Evolutionary conservation across 2,329 filamentous ascomycete genomes (phyloP), one percentile per base, ranked within the genome.

Genomic region (Dactylellina cionopaga): DNA sequence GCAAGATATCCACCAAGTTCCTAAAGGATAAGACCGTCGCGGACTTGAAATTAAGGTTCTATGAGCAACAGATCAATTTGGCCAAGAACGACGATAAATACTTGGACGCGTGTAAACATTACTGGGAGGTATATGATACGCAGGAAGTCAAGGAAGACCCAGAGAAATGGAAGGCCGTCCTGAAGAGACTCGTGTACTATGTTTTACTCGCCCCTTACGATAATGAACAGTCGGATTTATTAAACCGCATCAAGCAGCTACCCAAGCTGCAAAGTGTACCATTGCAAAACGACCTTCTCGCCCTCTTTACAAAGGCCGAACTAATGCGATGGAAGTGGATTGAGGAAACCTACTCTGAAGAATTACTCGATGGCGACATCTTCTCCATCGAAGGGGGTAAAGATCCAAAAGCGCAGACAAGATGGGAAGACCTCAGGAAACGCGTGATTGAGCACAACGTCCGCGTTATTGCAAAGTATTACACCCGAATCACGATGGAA

Each of bases 361-460:
- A 97, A 78, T 86, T 99, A 44, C 93, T 90, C 82, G 84, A 85
- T 76, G 96, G 92, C 6, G 95, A 99, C 79, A 90, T 99, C 63
- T 99, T 99, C 79, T 85, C 86, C 24, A 84, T 85, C 52, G 80
- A 86, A 75, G 84, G 86, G 75, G 88, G 89, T 4, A 83, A 85
- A 31, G 92, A 97, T 77, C 85, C 89, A 72, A 94, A 96, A 82
- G 90, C 92, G 25, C 84, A 91, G 81, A 87, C 90, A 81, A 87
- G 95, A 80, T 99, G 94, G 92, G 87, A 95, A 79, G 95, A 97
- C 80, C 84, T 99, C 75, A 91, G 95, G 78, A 98, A 98, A 86
- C 92, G 95, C 58, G 95, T 99, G 74, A 99, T 99, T 78, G 95
- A 99, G 84, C 95, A 99, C 84, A 99, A 99, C 76, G 94, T 99